A percentile compares a stretch with the other conserved stretches of the same genome.
phyloP scores from a whole-genome alignment of 2,329 filamentous ascomycete species.

The Colletotrichum lini region DNA sequence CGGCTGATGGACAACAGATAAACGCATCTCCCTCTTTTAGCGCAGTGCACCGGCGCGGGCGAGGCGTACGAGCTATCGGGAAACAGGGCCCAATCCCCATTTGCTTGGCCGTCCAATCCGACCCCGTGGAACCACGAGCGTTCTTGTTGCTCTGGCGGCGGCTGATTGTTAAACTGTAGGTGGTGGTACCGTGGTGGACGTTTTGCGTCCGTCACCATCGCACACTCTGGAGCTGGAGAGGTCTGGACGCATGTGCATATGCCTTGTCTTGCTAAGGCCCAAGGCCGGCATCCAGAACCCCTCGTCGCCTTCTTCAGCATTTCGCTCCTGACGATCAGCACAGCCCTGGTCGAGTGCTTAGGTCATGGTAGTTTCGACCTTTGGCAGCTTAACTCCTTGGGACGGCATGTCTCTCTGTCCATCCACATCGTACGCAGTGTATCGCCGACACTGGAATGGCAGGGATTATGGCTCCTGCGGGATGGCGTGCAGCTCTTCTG shows the following conservation, averaged over 20 bases:
- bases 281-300: slow-evolving; percentile 11
- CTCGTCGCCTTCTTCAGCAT: not conserved
- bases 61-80: slow-evolving; percentile 35
- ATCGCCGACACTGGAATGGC: slow-evolving; percentile 17
- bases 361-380: slow-evolving; percentile 1
- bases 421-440: not conserved
- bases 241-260: slow-evolving; percentile 24
- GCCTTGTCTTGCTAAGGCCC: slow-evolving; percentile 20
- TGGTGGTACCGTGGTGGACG: not conserved
- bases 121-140: slow-evolving; percentile 22
- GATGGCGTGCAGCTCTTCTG: not conserved
- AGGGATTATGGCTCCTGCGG: slow-evolving; percentile 28
- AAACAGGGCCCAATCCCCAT: slow-evolving; percentile 26
- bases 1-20: slow-evolving; percentile 29
- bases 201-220: slow-evolving; percentile 34
- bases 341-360: slow-evolving; percentile 2
- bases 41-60: slow-evolving; percentile 13
- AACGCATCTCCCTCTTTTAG: slow-evolving; percentile 1
- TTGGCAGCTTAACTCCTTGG: slow-evolving; percentile 21
- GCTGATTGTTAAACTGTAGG: slow-evolving; percentile 30
- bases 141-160: slow-evolving; percentile 10
- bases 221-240: slow-evolving; percentile 9
- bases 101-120: slow-evolving; percentile 39
- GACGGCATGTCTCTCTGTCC: slow-evolving; percentile 25
- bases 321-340: slow-evolving; percentile 3